A percentile compares a stretch with the other conserved stretches of the same genome.
These are phyloP conservation scores for Lichenothelia convexa DNA, from an alignment of 495 filamentous ascomycete genomes.

Conservation along the genomic window DNA sequence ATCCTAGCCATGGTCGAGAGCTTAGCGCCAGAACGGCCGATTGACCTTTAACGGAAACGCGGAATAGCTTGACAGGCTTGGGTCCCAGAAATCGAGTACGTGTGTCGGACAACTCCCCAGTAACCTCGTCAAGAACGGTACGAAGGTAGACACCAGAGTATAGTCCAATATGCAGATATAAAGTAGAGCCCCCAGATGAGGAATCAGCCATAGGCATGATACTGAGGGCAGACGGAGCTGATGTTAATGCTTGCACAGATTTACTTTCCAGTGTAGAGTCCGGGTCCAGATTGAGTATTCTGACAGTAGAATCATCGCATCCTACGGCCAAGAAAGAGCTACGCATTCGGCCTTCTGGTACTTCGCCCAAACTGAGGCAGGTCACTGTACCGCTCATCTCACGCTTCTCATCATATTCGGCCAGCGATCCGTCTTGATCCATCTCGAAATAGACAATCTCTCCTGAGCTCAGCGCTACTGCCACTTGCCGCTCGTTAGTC, in stretches of 20 bases:
- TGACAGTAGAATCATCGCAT: conserved; percentile 88
- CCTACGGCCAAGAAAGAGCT: conserved; percentile 88
- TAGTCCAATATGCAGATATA: conserved; percentile 88
- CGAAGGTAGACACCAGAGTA: conserved; percentile 89
- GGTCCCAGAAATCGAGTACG: conserved; percentile 85
- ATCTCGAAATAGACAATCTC: conserved; percentile 98
- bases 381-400: conserved; percentile 95
- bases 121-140: conserved; percentile 83
- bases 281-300: conserved; percentile 76
- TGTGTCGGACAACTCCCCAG: conserved; percentile 85
- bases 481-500: conserved; percentile 84
- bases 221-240: conserved; percentile 70
- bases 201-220: conserved; percentile 93
- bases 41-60: conserved; percentile 65
- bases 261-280: conserved; percentile 81
- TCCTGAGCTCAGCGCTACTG: conserved; percentile 79
- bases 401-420: conserved; percentile 87
- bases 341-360: conserved; percentile 70
- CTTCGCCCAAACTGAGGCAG: conserved; percentile 78
- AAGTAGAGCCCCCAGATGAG: conserved; percentile 53
- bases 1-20: conserved; percentile 83
- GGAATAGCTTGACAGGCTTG: conserved; percentile 70
- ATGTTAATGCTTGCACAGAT: conserved; percentile 81
- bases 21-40: conserved; percentile 80
- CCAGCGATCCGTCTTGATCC: conserved; percentile 74